A percentile compares a stretch with the other conserved stretches of the same genome.
Evolutionary conservation across 441 rosid species (phyloP).

Genomic region (Euphorbia schlechtendalii): DNA sequence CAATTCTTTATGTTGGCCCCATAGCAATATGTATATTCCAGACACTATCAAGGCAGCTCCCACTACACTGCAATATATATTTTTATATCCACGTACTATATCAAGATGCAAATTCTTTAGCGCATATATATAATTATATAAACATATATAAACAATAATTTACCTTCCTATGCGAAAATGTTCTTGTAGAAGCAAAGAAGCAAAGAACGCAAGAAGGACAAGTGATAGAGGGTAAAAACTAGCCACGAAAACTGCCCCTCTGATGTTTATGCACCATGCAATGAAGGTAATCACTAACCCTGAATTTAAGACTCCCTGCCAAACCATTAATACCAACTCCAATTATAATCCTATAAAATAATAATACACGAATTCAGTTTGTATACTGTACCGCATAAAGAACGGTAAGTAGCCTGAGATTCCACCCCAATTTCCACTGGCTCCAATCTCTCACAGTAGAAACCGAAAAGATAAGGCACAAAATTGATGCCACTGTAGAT

Average conservation of each 20-base stretch:
- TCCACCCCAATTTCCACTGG: constrained; percentile 21
- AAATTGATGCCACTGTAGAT: background rate
- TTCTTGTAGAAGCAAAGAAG: constrained; percentile 15
- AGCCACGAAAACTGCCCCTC: constrained; percentile 19
- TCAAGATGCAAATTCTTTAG: too few species aligned
- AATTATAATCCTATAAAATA: too few species aligned
- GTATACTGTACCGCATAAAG: constrained; percentile 12
- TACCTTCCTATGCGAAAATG: constrained; percentile 20
- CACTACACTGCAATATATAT: constrained; percentile 15
- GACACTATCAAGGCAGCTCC: constrained; percentile 13
- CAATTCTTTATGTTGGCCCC: constrained; percentile 19
- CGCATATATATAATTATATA: too few species aligned
- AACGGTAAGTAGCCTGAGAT: constrained; percentile 13
- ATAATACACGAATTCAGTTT: too few species aligned
- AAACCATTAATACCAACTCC: background rate
- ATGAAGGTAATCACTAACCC: constrained; percentile 11
- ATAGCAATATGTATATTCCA: constrained; percentile 17
- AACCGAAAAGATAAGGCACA: background rate
- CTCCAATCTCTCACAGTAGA: constrained; percentile 8
- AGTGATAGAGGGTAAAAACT: constrained; percentile 16
- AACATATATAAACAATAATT: too few species aligned
- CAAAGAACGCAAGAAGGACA: constrained; percentile 9
- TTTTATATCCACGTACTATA: too few species aligned
- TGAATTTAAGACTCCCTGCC: constrained; percentile 19
- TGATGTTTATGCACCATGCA: constrained; percentile 9